phyloP scores from a whole-genome alignment of 2,329 filamentous ascomycete species.

The Domatiomyces catenatus region DNA sequence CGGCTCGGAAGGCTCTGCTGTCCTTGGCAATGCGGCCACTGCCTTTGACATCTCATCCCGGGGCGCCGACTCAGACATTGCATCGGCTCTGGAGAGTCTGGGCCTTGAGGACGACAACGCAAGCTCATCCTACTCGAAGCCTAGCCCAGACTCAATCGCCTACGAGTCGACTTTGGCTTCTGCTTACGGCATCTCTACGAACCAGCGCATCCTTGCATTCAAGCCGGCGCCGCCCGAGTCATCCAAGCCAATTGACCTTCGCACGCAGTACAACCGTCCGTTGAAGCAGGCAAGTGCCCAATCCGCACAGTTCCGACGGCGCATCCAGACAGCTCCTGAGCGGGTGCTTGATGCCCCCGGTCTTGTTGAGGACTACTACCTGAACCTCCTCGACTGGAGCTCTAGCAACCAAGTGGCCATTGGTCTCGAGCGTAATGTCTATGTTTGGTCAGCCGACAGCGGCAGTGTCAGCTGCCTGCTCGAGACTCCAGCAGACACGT shows the following conservation, averaged over 20 bases:
- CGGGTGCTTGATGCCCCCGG: slow-evolving; percentile 91
- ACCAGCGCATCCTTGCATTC: slow-evolving; percentile 91
- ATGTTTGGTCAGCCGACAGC: slow-evolving; percentile 94
- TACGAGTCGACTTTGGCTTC: slow-evolving; percentile 84
- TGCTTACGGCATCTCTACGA: slow-evolving; percentile 82
- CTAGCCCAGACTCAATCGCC: slow-evolving; percentile 72
- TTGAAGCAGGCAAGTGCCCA: slow-evolving; percentile 60
- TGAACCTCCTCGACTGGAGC: slow-evolving; percentile 97
- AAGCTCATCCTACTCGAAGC: slow-evolving; percentile 52
- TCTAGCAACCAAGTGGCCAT: slow-evolving; percentile 96
- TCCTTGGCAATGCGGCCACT: slow-evolving; percentile 59
- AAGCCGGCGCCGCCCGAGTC: slow-evolving; percentile 97
- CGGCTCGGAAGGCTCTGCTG: slow-evolving; percentile 53
- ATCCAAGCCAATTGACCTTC: slow-evolving; percentile 92
- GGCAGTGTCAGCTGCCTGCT: slow-evolving; percentile 78
- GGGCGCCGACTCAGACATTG: slow-evolving; percentile 55
- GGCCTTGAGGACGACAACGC: slow-evolving; percentile 59
- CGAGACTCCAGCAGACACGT: slow-evolving; percentile 78
- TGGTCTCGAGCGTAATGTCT: slow-evolving; percentile 89
- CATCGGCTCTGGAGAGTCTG: slow-evolving; percentile 64
- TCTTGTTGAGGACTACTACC: slow-evolving; percentile 95
- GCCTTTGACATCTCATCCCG: slow-evolving; percentile 48
- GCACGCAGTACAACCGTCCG: slow-evolving; percentile 94
- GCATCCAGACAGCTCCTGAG: slow-evolving; percentile 87
- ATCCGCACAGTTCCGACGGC: slow-evolving; percentile 75